These are phyloP conservation scores for Nicotiana sylvestris DNA, from an alignment of 257 asterid species.

Conservation along the genomic window DNA sequence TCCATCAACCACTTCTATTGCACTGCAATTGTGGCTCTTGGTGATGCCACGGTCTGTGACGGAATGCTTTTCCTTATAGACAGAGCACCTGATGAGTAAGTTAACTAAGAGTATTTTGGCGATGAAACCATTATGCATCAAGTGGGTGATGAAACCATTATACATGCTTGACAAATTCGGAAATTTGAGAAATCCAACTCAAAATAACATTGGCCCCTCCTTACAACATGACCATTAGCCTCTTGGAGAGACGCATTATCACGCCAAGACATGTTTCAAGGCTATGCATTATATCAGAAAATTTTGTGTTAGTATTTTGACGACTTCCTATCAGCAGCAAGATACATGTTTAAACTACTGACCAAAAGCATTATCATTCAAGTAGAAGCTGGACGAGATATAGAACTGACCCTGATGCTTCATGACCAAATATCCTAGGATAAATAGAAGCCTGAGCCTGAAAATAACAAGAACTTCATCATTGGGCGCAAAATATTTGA, in stretches of 20 bases:
- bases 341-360: background rate
- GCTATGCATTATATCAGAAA: background rate
- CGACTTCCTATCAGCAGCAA: background rate
- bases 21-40: too few relatives aligned
- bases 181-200: background rate
- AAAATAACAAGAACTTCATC: slow-evolving; percentile 10
- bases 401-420: slow-evolving; percentile 81
- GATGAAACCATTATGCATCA: background rate
- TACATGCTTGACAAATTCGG: background rate
- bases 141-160: background rate
- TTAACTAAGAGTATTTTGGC: background rate
- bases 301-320: background rate
- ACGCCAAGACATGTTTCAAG: background rate
- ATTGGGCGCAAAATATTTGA: background rate
- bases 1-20: too few relatives aligned
- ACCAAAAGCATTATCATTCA: background rate
- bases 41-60: too few relatives aligned
- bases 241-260: background rate
- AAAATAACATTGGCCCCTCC: background rate
- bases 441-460: slow-evolving; percentile 64
- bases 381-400: slow-evolving; percentile 11
- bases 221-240: background rate
- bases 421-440: slow-evolving; percentile 96
- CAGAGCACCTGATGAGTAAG: background rate
- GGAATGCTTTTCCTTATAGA: too few relatives aligned